phyloP scores from a whole-genome alignment of 2,329 filamentous ascomycete genomes.

The Ceratocystis eucalypticola region DNA sequence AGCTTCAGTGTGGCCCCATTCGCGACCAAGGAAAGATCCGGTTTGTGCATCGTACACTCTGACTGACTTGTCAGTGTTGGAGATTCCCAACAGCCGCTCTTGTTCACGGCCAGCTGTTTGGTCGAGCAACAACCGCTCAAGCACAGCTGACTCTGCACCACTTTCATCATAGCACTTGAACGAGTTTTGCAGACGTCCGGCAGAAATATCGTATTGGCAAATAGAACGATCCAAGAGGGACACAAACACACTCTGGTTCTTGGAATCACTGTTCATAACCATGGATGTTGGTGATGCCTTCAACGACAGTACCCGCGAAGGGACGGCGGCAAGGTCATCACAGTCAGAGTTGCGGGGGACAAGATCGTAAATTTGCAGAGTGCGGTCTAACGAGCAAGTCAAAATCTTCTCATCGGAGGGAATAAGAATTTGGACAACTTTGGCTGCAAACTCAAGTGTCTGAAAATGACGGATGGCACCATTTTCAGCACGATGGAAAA shows the following conservation, averaged over 20 bases:
- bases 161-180: slow-evolving; percentile 79
- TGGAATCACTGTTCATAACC: slow-evolving; percentile 50
- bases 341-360: slow-evolving; percentile 53
- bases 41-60: slow-evolving; percentile 71
- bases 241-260: slow-evolving; percentile 37
- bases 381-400: slow-evolving; percentile 80
- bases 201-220: slow-evolving; percentile 48
- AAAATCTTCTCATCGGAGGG: slow-evolving; percentile 64
- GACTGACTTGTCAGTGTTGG: slow-evolving; percentile 91
- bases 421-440: slow-evolving; percentile 60
- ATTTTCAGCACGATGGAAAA: slow-evolving; percentile 50
- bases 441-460: slow-evolving; percentile 83
- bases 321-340: slow-evolving; percentile 60
- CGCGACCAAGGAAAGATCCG: slow-evolving; percentile 66
- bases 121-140: slow-evolving; percentile 61
- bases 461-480: slow-evolving; percentile 65
- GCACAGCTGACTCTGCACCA: slow-evolving; percentile 64
- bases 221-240: slow-evolving; percentile 48
- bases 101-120: slow-evolving; percentile 41
- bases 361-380: slow-evolving; percentile 68
- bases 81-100: slow-evolving; percentile 69
- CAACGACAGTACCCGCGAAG: slow-evolving; percentile 62
- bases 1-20: slow-evolving; percentile 91
- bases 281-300: slow-evolving; percentile 83
- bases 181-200: slow-evolving; percentile 52